These are phyloP conservation scores for Euphorbia corollata DNA, from an alignment of 441 rosid species.

Conservation along the genomic window DNA sequence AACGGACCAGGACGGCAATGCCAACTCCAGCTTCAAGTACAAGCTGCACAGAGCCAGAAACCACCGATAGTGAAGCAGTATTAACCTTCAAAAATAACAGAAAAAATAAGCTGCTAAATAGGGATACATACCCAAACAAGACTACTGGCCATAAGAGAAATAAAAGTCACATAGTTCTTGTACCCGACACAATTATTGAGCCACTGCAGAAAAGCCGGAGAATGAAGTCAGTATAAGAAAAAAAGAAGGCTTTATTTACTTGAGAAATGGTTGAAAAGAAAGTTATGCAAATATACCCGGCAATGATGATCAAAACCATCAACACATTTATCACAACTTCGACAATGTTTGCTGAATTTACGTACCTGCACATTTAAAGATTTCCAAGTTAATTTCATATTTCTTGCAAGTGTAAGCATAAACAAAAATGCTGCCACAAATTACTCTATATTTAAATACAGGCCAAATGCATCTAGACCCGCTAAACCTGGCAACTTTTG, in stretches of 20 bases:
- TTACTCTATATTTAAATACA: no score
- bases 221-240: slow-evolving; percentile 19
- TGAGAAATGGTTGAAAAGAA: slow-evolving; percentile 17
- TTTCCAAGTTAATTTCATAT: slow-evolving; percentile 11
- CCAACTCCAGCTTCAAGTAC: slow-evolving; percentile 87
- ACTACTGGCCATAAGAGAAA: slow-evolving; percentile 86
- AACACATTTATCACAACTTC: slow-evolving; percentile 91
- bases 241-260: not conserved
- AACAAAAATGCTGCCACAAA: not conserved
- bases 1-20: slow-evolving; percentile 78
- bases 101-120: not conserved
- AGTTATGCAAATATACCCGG: slow-evolving; percentile 43
- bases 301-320: slow-evolving; percentile 99
- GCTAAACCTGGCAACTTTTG: no score
- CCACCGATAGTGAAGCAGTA: not conserved
- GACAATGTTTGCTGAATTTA: slow-evolving; percentile 89
- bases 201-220: slow-evolving; percentile 56
- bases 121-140: slow-evolving; percentile 75
- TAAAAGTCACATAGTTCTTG: slow-evolving; percentile 79
- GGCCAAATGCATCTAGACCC: no score
- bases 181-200: slow-evolving; percentile 89
- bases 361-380: slow-evolving; percentile 49
- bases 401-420: not conserved
- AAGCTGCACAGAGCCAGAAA: slow-evolving; percentile 42
- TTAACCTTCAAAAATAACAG: no score